Evolutionary conservation across 2,329 filamentous ascomycete species (phyloP).

Genomic region (Fusarium circinatum): DNA sequence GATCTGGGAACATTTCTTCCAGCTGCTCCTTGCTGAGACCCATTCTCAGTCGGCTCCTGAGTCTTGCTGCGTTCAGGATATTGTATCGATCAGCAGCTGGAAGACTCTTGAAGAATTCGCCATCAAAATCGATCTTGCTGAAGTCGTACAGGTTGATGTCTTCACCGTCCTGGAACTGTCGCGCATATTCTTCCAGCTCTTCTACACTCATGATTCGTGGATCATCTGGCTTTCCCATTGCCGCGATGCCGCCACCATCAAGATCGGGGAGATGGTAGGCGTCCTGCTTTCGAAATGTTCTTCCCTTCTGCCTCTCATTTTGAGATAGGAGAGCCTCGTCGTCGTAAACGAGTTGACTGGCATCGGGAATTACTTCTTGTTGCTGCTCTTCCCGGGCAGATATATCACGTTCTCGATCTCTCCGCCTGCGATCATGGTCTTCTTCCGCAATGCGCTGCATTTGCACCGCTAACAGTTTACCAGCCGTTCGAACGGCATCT

Average conservation of each 20-base stretch:
- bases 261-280: constrained; percentile 94
- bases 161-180: constrained; percentile 90
- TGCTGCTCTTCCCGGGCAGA: constrained; percentile 56
- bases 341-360: constrained; percentile 81
- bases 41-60: constrained; percentile 92
- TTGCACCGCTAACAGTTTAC: constrained; percentile 90
- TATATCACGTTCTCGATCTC: constrained; percentile 56
- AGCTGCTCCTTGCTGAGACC: constrained; percentile 96
- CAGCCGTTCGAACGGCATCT: constrained; percentile 91
- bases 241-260: constrained; percentile 77
- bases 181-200: constrained; percentile 92
- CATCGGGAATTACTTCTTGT: constrained; percentile 74
- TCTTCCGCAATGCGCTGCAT: constrained; percentile 92
- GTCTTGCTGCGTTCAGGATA: constrained; percentile 91
- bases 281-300: constrained; percentile 90
- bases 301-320: constrained; percentile 76
- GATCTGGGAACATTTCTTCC: constrained; percentile 95
- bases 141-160: constrained; percentile 95
- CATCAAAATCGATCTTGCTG: constrained; percentile 97
- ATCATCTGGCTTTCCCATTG: constrained; percentile 91
- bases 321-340: constrained; percentile 87
- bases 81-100: constrained; percentile 94
- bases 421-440: constrained; percentile 74
- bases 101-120: constrained; percentile 92
- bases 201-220: constrained; percentile 96